A percentile compares a stretch with the other conserved stretches of the same genome.
Conservation (phyloP, 768 basidiomycete genomes). For the Calocera cornea region DNA sequence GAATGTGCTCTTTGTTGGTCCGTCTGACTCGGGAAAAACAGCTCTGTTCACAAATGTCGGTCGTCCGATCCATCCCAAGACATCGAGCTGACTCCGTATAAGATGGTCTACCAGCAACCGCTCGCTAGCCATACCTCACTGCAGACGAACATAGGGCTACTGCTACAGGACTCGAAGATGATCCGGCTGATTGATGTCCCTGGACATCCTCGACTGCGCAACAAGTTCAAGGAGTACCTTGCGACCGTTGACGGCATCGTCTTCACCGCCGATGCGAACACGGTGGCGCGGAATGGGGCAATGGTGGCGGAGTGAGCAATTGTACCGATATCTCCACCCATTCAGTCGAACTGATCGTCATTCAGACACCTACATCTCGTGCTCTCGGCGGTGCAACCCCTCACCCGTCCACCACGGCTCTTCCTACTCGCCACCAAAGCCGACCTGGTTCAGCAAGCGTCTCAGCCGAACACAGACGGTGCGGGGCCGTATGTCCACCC, state of each 20-base stretch:
- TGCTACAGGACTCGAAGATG: conserved; percentile 24
- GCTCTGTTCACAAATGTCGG: conserved; percentile 57
- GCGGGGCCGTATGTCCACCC: not conserved
- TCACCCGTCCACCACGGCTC: conserved; percentile 55
- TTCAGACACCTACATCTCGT: conserved; percentile 61
- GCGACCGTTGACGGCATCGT: conserved; percentile 48
- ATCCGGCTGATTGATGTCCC: conserved; percentile 51
- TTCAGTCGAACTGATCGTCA: not conserved
- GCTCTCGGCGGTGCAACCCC: conserved; percentile 52
- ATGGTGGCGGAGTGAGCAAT: conserved; percentile 60
- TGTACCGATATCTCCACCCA: not conserved
- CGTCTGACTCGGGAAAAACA: conserved; percentile 70
- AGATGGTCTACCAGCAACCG: conserved; percentile 55
- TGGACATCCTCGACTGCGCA: conserved; percentile 69
- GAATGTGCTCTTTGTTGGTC: conserved; percentile 61
- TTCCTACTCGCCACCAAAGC: conserved; percentile 63
- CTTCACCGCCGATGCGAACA: conserved; percentile 71
- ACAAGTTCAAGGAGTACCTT: conserved; percentile 57
- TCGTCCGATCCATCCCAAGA: conserved; percentile 10
- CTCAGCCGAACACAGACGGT: not conserved
- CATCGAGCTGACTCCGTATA: not conserved
- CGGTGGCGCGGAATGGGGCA: conserved; percentile 59
- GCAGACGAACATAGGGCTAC: conserved; percentile 48
- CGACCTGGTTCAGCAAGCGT: conserved; percentile 37
- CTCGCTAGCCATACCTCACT: conserved; percentile 63